These are phyloP conservation scores for Lenzites betulinus DNA, from an alignment of 768 basidiomycete species.

Conservation along the genomic window DNA sequence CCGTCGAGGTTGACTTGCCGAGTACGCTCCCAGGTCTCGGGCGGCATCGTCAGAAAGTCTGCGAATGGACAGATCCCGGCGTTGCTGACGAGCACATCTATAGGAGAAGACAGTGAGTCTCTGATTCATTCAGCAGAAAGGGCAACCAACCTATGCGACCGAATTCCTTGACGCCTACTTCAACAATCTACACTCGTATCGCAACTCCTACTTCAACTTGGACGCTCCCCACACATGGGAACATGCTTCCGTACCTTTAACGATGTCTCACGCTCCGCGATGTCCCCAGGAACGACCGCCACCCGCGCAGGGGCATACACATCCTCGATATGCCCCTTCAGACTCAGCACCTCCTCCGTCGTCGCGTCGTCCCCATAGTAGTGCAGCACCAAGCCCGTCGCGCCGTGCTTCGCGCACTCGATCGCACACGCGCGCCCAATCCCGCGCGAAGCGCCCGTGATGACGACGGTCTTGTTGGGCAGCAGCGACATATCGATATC, in stretches of 20 bases:
- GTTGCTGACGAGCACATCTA: constrained; percentile 55
- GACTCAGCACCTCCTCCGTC: constrained; percentile 47
- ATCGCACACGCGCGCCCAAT: constrained; percentile 73
- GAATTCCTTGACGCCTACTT: constrained; percentile 58
- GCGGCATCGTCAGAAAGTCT: constrained; percentile 71
- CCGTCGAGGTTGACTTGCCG: constrained; percentile 77
- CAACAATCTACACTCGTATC: constrained; percentile 51
- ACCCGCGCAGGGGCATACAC: constrained; percentile 40
- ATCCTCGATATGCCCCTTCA: constrained; percentile 49
- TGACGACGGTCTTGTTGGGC: constrained; percentile 60
- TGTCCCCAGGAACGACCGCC: constrained; percentile 64
- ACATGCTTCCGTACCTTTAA: constrained; percentile 43
- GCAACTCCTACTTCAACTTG: too few species aligned
- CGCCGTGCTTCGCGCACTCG: constrained; percentile 66
- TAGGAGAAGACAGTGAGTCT: neutral
- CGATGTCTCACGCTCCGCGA: constrained; percentile 57
- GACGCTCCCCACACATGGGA: too few species aligned
- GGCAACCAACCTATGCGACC: constrained; percentile 53
- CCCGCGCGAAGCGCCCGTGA: constrained; percentile 74
- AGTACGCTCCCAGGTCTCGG: constrained; percentile 62
- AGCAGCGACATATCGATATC: constrained; percentile 44
- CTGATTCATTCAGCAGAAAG: neutral
- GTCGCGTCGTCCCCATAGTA: constrained; percentile 64
- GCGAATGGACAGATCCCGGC: constrained; percentile 78
- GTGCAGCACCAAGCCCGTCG: constrained; percentile 63